These are phyloP conservation scores for Cercospora zeae-maydis DNA, from an alignment of 2,329 filamentous ascomycete genomes.

Conservation along the genomic window DNA sequence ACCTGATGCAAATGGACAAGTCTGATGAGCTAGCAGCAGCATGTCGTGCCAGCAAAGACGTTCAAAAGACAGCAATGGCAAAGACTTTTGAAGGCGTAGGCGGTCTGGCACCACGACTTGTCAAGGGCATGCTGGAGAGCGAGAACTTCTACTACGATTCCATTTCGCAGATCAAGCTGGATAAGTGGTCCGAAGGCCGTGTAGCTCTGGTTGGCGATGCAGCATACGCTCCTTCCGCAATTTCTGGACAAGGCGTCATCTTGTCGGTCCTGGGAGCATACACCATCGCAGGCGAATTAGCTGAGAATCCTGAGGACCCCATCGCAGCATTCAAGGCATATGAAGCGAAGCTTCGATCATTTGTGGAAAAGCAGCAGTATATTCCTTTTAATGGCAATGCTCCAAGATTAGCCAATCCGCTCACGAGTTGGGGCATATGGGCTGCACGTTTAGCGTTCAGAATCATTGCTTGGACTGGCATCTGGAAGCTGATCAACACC, in stretches of 20 bases:
- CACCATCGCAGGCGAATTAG: slow-evolving; percentile 39
- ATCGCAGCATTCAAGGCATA: slow-evolving; percentile 23
- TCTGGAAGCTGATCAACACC: slow-evolving; percentile 10
- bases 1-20: slow-evolving; percentile 16
- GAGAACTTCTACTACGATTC: slow-evolving; percentile 46
- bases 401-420: slow-evolving; percentile 20
- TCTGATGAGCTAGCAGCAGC: slow-evolving; percentile 2
- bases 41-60: slow-evolving; percentile 10
- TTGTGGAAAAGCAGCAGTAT: slow-evolving; percentile 23
- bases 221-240: slow-evolving; percentile 36
- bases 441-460: slow-evolving; percentile 1
- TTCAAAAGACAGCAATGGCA: slow-evolving; percentile 10
- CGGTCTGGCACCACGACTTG: slow-evolving; percentile 22
- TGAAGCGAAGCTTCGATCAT: slow-evolving; percentile 19
- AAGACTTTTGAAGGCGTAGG: slow-evolving; percentile 15
- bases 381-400: slow-evolving; percentile 29
- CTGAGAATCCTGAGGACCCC: slow-evolving; percentile 14
- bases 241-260: slow-evolving; percentile 33
- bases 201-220: slow-evolving; percentile 40
- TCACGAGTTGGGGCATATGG: slow-evolving; percentile 16
- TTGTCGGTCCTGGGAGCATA: slow-evolving; percentile 40
- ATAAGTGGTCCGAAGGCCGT: slow-evolving; percentile 34
- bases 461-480: slow-evolving; percentile 10
- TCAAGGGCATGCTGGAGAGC: slow-evolving; percentile 39
- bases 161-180: slow-evolving; percentile 39